A percentile compares a stretch with the other conserved stretches of the same genome.
Conservation (phyloP, 495 filamentous ascomycete genomes). For the Lasiosphaeria ovina region DNA sequence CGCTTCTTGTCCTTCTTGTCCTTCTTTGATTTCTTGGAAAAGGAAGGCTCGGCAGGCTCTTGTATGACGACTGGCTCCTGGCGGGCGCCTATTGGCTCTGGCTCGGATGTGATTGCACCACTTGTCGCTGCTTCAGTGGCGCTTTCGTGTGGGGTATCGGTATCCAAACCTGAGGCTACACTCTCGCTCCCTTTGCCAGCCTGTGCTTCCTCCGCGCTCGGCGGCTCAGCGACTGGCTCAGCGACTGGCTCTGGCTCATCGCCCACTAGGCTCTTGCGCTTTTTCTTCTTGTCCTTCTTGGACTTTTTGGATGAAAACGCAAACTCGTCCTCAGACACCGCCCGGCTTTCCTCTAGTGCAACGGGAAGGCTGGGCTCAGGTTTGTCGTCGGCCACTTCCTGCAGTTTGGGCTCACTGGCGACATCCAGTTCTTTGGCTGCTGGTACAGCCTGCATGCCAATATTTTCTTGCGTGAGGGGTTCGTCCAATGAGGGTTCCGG, state of each 20-base stretch:
- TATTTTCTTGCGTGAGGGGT: neutral
- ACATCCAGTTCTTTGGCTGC: neutral
- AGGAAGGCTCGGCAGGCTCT: constrained; percentile 4
- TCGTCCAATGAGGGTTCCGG: neutral
- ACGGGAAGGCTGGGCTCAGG: neutral
- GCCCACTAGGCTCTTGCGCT: constrained; percentile 19
- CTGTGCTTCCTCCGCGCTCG: neutral
- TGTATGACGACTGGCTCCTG: neutral
- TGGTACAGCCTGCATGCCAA: neutral
- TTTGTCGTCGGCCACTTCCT: neutral
- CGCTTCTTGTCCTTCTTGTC: constrained; percentile 31
- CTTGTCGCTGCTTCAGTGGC: constrained; percentile 24
- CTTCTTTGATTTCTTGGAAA: constrained; percentile 33
- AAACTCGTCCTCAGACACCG: constrained; percentile 8
- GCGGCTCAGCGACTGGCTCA: neutral
- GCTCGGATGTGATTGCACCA: constrained; percentile 19
- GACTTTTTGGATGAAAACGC: constrained; percentile 24
- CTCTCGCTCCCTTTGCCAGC: neutral
- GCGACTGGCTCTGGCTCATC: constrained; percentile 13
- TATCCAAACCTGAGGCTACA: neutral
- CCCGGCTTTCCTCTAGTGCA: neutral
- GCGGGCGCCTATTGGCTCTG: constrained; percentile 23
- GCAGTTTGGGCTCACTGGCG: neutral
- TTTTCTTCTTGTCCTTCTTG: constrained; percentile 39
- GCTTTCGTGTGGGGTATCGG: constrained; percentile 5